A percentile compares a stretch with the other conserved stretches of the same genome.
Conservation (phyloP, 352 stramenopile genomes). For the Ochromonadaceae sp. region DNA sequence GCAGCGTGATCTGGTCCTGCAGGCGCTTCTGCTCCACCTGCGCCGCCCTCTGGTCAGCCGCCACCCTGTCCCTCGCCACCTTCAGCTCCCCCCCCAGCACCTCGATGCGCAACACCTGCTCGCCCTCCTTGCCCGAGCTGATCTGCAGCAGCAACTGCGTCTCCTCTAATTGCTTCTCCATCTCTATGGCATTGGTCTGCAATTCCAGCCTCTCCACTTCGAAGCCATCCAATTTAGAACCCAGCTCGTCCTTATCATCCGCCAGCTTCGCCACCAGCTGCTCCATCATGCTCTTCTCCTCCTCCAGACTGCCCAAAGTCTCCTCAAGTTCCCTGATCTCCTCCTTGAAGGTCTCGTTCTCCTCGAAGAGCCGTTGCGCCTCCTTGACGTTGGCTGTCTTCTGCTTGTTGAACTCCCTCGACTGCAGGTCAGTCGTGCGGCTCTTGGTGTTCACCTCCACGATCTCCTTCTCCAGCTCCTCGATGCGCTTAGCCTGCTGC, state of each 20-base stretch:
- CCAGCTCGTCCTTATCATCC: not conserved
- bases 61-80: constrained; percentile 22
- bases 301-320: not conserved
- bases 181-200: not conserved
- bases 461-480: not conserved
- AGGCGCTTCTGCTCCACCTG: constrained; percentile 13
- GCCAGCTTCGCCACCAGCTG: not conserved
- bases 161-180: constrained; percentile 8
- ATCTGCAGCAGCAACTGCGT: constrained; percentile 15
- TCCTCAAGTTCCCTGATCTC: not conserved
- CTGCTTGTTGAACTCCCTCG: constrained; percentile 7
- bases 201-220: not conserved
- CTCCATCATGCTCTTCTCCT: not conserved
- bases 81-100: constrained; percentile 28
- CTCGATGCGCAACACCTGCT: constrained; percentile 37
- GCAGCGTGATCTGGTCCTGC: no score
- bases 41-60: constrained; percentile 17
- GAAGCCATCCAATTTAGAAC: not conserved
- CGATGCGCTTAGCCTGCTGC: not conserved
- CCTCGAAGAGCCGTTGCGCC: not conserved
- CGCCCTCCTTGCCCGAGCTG: constrained; percentile 25
- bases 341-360: not conserved
- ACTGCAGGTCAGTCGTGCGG: not conserved
- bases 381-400: constrained; percentile 16
- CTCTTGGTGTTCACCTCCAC: not conserved